phyloP scores from a whole-genome alignment of 139 green algal genomes.

The Tetraselmis striata region DNA sequence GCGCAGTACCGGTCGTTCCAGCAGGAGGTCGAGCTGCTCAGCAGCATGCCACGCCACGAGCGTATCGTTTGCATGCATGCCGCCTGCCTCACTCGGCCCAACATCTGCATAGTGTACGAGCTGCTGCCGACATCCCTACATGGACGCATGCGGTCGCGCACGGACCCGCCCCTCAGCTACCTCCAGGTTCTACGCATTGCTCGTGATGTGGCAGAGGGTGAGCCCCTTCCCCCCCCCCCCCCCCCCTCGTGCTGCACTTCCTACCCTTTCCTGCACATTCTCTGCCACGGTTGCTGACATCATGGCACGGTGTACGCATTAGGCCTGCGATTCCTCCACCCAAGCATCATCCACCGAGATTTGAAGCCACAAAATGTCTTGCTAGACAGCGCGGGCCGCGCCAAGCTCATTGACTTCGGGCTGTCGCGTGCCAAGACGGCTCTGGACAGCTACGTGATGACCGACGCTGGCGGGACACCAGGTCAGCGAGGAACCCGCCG shows the following conservation, averaged over 20 bases:
- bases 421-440: constrained; percentile 1
- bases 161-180: not conserved
- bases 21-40: constrained; percentile 10
- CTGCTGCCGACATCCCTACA: not conserved
- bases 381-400: not conserved
- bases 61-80: not conserved
- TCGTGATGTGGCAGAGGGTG: not conserved
- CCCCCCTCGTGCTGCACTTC: not conserved
- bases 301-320: too few relatives aligned
- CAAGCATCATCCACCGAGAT: constrained; percentile 7
- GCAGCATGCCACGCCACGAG: not conserved
- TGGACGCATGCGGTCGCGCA: not conserved
- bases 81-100: not conserved
- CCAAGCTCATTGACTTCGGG: constrained; percentile 10
- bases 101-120: constrained; percentile 12
- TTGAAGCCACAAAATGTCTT: constrained; percentile 9
- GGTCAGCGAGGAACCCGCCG: too few relatives aligned
- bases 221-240: too few relatives aligned
- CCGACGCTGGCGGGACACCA: not conserved
- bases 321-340: constrained; percentile 3
- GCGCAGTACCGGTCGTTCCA: constrained; percentile 1
- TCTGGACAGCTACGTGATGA: not conserved
- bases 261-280: not conserved
- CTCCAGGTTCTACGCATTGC: constrained; percentile 1
- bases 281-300: too few relatives aligned